A percentile compares a stretch with the other conserved stretches of the same genome.
Conservation (phyloP, 2,329 filamentous ascomycete genomes). For the Ophiostoma tasmaniense region DNA sequence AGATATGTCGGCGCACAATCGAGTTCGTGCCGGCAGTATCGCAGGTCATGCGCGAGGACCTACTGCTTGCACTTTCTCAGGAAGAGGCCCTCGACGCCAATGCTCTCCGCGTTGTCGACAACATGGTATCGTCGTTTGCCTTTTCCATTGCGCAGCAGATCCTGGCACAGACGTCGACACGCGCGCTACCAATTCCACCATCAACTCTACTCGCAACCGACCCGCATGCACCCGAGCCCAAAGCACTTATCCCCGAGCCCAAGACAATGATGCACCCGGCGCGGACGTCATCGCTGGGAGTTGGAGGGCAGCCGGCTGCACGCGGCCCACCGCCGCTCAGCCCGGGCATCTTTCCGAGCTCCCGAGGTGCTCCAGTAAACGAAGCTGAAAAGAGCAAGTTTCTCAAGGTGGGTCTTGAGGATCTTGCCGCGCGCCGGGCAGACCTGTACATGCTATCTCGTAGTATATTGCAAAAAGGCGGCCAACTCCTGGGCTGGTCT, state of each 20-base stretch:
- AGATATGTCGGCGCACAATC: slow-evolving; percentile 73
- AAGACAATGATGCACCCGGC: slow-evolving; percentile 65
- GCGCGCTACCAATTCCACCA: slow-evolving; percentile 57
- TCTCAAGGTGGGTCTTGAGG: slow-evolving; percentile 61
- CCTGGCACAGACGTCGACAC: slow-evolving; percentile 64
- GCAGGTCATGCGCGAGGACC: slow-evolving; percentile 69
- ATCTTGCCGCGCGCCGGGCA: slow-evolving; percentile 72
- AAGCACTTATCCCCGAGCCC: slow-evolving; percentile 54
- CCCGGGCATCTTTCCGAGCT: slow-evolving; percentile 45
- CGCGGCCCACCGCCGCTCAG: slow-evolving; percentile 34
- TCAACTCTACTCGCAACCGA: slow-evolving; percentile 38
- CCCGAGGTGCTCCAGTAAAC: slow-evolving; percentile 30
- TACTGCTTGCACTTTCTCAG: slow-evolving; percentile 50
- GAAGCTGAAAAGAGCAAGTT: slow-evolving; percentile 41
- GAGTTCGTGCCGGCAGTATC: slow-evolving; percentile 78
- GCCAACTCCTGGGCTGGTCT: slow-evolving; percentile 63
- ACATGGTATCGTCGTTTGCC: slow-evolving; percentile 67
- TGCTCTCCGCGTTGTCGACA: slow-evolving; percentile 54
- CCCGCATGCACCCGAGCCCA: slow-evolving; percentile 46
- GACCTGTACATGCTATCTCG: slow-evolving; percentile 75
- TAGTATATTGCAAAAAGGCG: slow-evolving; percentile 67
- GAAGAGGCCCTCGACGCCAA: slow-evolving; percentile 25
- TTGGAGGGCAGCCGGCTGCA: slow-evolving; percentile 29
- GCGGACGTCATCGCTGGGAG: slow-evolving; percentile 50
- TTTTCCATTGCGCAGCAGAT: slow-evolving; percentile 71